Base-by-base conservation (phyloP, 768 basidiomycete genomes). In the Panaeolus papilionaceus region DNA sequence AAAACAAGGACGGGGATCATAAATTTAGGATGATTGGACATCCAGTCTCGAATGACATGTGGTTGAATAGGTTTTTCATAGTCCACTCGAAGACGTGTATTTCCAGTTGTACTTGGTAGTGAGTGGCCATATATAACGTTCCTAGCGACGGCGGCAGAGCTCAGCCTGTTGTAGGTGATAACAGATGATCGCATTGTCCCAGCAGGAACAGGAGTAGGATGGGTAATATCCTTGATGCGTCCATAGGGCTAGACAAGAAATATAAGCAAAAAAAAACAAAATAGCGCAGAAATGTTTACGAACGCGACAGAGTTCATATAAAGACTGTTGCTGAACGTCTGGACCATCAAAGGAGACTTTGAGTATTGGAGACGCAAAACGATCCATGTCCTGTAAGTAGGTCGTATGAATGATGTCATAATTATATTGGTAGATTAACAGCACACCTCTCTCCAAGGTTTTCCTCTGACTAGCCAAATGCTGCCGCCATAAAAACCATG, bases 331-430 rank as follows among this genome's bases (percentile, higher is more conserved):
- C 37, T 86, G 84, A 1, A 96, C 80, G 74, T 98, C 96, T 0
- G 94, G 91, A 0, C 97, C 97, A 38, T 97, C 93, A 71, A 97
- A 98, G 6, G 87, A 79, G n/a, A 97, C 86, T 67, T 87, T 87
- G 63, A 98, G 74, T 9, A 91, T 83, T 2, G 83, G 80, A 20
- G 92, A 91, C 0, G 95, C 90, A 75, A 89, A 97, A 64, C 93
- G 84, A 67, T 89, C 83, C 88, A 98, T 89, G 71, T 99, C 97
- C 93, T 96, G 64, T 40, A 28, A 26, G 33, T 39, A 63, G 23
- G 23, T 20, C 63, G 38, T 63, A 23, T 61, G 61, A 16, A 12
- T 65, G 44, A 23, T 42, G 64, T 18, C 38, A 33, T 49, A 23
- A 45, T 9, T 62, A 44, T 38, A 51, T 66, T 26, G 11, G 9